Base-by-base conservation (phyloP, 495 filamentous ascomycete genomes). In the Margaritispora aquatica region DNA sequence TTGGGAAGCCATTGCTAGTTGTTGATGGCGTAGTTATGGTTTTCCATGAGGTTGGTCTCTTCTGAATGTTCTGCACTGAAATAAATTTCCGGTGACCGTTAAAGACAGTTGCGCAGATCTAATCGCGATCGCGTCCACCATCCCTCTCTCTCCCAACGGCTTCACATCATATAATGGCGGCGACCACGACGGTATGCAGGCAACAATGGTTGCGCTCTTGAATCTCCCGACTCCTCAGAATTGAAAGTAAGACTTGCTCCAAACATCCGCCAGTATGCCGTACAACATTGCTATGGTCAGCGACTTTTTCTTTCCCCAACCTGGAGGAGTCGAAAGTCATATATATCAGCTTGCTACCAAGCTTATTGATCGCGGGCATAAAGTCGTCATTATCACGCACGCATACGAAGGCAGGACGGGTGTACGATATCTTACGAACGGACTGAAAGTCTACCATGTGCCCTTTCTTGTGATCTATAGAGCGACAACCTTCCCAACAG, bases 281-380 rank as follows among this genome's bases (percentile, higher is more conserved):
- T 86, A 86, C 75, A 81, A 80, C 63, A 82, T 83, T 72, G 79
- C 80, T 31, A 97, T 98, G 94, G 88, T 96, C 78, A 92, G 93
- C 80, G 94, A 98, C 77, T 97, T 93, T 82, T 98, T 98, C 83
- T 98, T 93, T 67, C 94, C 94, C 22, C 95, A 97, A 66, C 92
- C 93, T 44, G 92, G 92, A 62, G 94, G 94, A 49, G 83, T 98
- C 59, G 94, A 98, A 78, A 94, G 89, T 75, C 94, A 98, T 75
- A 97, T 98, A 59, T 98, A 97, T 73, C 94, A 98, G 73, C 79
- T 98, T 38, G 94, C 94, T 34, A 89, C 87, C 27, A 97, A 97
- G 79, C 82, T 98, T 61, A 89, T 96, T 53, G 95, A 98, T 70
- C 88, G 94, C 23, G 94, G 94, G 29, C 94, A 98, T 77, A 96